phyloP scores from a whole-genome alignment of 2,329 filamentous ascomycete genomes.

The Colletotrichum neosansevieriae region DNA sequence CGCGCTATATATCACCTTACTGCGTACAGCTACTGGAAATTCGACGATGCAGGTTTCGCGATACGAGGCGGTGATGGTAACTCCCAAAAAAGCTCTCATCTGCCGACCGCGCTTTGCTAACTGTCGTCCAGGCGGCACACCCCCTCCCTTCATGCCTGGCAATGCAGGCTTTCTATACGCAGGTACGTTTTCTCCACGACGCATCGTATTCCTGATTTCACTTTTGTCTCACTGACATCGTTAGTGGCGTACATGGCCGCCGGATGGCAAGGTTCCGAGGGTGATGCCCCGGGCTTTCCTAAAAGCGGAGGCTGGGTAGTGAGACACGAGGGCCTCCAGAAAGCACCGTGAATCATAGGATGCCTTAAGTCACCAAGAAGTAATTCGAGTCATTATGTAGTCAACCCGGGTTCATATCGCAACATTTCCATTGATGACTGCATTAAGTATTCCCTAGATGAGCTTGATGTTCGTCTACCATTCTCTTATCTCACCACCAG shows the following conservation, averaged over 20 bases:
- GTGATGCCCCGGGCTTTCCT: conserved; percentile 52
- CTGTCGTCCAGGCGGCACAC: conserved; percentile 39
- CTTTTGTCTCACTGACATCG: rapidly evolving
- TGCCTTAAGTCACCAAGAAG: too few species aligned
- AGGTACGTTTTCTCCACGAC: conserved; percentile 31
- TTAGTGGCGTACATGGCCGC: conserved; percentile 53
- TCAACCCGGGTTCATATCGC: too few species aligned
- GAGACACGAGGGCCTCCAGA: conserved; percentile 50
- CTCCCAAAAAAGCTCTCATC: too few species aligned
- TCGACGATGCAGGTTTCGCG: conserved; percentile 54
- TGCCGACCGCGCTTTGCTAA: background rate
- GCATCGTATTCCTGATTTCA: too few species aligned
- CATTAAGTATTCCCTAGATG: background rate
- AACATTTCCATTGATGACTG: too few species aligned
- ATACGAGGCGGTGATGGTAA: conserved; percentile 46
- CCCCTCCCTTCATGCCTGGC: conserved; percentile 52
- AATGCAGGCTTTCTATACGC: conserved; percentile 53
- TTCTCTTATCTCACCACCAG: conserved; percentile 74
- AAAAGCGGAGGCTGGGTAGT: conserved; percentile 50
- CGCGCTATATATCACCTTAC: conserved; percentile 56
- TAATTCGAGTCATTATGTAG: too few species aligned
- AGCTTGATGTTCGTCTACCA: conserved; percentile 61
- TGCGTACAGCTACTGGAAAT: conserved; percentile 55
- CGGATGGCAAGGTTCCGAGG: conserved; percentile 39
- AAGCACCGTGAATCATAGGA: conserved; percentile 40